These are phyloP conservation scores for Sporisorium iseilematis-ciliati DNA, from an alignment of 1,284 basidiomycete species.

Conservation along the genomic window DNA sequence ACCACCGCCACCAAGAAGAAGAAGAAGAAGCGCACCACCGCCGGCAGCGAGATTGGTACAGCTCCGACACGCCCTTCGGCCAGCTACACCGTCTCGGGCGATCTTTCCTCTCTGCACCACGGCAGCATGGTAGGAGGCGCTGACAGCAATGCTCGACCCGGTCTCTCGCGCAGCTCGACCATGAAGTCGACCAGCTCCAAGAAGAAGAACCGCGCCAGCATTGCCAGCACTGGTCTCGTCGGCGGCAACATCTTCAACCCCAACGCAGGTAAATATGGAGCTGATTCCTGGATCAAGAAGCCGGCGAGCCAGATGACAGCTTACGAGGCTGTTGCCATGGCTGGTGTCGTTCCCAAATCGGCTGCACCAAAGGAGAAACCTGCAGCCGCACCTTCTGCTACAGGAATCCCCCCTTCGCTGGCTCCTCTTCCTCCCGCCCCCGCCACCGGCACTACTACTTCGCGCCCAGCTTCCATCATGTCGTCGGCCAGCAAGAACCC, in stretches of 20 bases:
- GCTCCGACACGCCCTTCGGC: conserved; percentile 53
- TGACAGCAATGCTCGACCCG: conserved; percentile 19
- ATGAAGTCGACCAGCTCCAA: conserved; percentile 50
- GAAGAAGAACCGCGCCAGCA: conserved; percentile 59
- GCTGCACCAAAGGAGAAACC: conserved; percentile 34
- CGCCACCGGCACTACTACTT: conserved; percentile 17
- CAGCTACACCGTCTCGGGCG: conserved; percentile 50
- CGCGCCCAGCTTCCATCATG: conserved; percentile 44
- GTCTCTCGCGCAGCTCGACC: conserved; percentile 48
- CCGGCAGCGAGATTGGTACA: conserved; percentile 65
- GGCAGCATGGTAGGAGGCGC: conserved; percentile 12
- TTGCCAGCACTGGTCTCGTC: conserved; percentile 36
- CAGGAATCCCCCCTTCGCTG: not conserved
- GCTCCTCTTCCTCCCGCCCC: conserved; percentile 9
- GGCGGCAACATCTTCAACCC: conserved; percentile 49
- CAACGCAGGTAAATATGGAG: conserved; percentile 52
- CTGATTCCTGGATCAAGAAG: conserved; percentile 56
- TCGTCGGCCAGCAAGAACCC: conserved; percentile 51
- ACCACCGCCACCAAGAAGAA: conserved; percentile 52
- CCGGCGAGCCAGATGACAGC: conserved; percentile 51
- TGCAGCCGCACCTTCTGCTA: conserved; percentile 4
- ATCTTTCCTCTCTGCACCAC: conserved; percentile 45
- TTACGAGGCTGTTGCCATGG: conserved; percentile 59
- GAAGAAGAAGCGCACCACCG: conserved; percentile 49
- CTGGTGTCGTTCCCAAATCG: conserved; percentile 51